Evolutionary conservation across 2,329 filamentous ascomycete genomes (phyloP).

Genomic region (Fusarium agapanthi): DNA sequence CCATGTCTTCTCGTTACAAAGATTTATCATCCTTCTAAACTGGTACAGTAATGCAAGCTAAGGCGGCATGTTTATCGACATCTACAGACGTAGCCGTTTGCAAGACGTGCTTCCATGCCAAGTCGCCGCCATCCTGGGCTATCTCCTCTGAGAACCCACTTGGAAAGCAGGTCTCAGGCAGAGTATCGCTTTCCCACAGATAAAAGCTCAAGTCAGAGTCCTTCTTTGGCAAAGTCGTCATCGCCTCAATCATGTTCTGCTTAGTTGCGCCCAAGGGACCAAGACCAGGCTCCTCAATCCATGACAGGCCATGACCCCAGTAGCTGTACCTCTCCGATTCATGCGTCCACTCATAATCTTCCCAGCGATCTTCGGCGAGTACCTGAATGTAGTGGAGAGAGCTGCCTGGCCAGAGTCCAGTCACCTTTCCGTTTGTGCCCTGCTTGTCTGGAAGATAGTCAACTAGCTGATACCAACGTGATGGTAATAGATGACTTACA

Average conservation of each 20-base stretch:
- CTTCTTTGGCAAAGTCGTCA: not conserved
- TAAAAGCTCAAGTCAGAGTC: constrained; percentile 1
- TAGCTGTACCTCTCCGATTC: not conserved
- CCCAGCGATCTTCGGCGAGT: not conserved
- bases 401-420: not conserved
- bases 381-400: not conserved
- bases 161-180: not conserved
- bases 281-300: not conserved
- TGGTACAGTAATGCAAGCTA: not conserved
- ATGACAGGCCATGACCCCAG: not conserved
- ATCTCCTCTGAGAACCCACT: rapidly evolving
- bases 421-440: not conserved
- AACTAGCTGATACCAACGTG: rapidly evolving
- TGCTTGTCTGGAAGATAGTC: not conserved
- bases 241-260: not conserved
- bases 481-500: not conserved
- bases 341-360: not conserved
- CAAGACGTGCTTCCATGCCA: no score
- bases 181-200: not conserved
- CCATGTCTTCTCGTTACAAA: rapidly evolving
- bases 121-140: rapidly evolving
- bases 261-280: not conserved
- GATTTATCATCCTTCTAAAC: rapidly evolving
- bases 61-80: rapidly evolving
- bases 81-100: rapidly evolving